Percentiles rank a stretch among this genome's conserved stretches.
These are phyloP conservation scores for Kwoniella mangroviensis DNA, from an alignment of 768 basidiomycete genomes.

Conservation along the genomic window DNA sequence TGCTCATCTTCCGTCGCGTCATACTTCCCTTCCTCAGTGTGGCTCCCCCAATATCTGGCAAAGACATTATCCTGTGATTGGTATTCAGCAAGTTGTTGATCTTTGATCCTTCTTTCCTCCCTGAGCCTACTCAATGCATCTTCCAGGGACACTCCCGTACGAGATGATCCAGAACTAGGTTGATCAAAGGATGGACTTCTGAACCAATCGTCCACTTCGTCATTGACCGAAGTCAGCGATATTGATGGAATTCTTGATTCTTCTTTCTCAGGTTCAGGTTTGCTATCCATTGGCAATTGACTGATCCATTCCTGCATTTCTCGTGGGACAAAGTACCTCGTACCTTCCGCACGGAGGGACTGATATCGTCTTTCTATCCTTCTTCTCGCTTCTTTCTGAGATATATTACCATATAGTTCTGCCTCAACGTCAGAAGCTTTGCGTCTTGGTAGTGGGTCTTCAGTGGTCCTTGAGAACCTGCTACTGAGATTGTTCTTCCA, in stretches of 20 bases:
- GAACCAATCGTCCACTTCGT: neutral
- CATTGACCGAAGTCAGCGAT: too few species aligned
- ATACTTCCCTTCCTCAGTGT: neutral
- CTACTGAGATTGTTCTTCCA: too few species aligned
- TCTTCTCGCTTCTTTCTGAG: neutral
- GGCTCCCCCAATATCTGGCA: neutral
- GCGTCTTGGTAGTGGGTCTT: too few species aligned
- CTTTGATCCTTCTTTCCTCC: neutral
- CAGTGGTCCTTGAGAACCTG: too few species aligned
- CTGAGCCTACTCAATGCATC: neutral
- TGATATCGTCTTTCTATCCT: neutral
- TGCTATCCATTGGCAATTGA: neutral
- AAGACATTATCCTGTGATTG: neutral
- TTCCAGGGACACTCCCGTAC: neutral
- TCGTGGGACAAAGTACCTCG: too few species aligned
- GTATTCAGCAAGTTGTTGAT: neutral
- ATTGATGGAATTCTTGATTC: too few species aligned
- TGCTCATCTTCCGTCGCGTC: neutral
- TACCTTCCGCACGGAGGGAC: too few species aligned
- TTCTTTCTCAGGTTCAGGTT: too few species aligned
- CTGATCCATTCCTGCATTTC: neutral
- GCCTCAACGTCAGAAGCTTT: neutral
- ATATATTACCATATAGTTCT: neutral
- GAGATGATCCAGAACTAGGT: neutral
- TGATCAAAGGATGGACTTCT: neutral